Evolutionary conservation across 2,329 filamentous ascomycete genomes (phyloP).

Genomic region (Cercospora citrullina): DNA sequence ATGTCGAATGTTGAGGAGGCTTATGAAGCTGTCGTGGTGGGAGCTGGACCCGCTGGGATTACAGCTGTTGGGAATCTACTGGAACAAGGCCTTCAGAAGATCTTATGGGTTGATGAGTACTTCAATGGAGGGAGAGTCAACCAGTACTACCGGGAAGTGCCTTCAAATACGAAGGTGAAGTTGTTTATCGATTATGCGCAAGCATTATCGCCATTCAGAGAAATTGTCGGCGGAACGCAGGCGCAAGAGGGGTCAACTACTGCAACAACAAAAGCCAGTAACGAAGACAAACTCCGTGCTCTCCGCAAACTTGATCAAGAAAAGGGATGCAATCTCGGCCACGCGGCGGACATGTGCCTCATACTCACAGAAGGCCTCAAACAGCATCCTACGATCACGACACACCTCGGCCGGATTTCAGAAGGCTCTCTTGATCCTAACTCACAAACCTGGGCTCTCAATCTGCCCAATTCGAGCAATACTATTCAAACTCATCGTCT

Average conservation of each 20-base stretch:
- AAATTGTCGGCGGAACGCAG: constrained; percentile 51
- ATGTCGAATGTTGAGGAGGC: constrained; percentile 15
- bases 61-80: constrained; percentile 63
- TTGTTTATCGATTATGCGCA: constrained; percentile 60
- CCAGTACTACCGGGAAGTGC: constrained; percentile 61
- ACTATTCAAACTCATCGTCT: constrained; percentile 43
- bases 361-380: constrained; percentile 51
- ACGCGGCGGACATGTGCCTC: constrained; percentile 58
- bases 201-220: constrained; percentile 54
- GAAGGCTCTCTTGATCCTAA: constrained; percentile 43
- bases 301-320: constrained; percentile 57
- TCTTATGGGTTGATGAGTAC: constrained; percentile 60
- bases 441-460: constrained; percentile 43
- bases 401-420: constrained; percentile 43
- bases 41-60: constrained; percentile 60
- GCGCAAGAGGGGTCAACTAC: constrained; percentile 30
- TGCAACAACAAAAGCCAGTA: background rate
- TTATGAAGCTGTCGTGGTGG: constrained; percentile 59
- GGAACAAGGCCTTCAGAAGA: constrained; percentile 52
- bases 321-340: constrained; percentile 57
- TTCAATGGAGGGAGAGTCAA: constrained; percentile 51
- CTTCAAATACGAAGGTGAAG: constrained; percentile 63
- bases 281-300: constrained; percentile 56
- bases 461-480: constrained; percentile 34
- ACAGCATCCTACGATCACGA: constrained; percentile 43